Evolutionary conservation across 2,329 filamentous ascomycete genomes (phyloP).

Genomic region (Endocalyx cinctus): DNA sequence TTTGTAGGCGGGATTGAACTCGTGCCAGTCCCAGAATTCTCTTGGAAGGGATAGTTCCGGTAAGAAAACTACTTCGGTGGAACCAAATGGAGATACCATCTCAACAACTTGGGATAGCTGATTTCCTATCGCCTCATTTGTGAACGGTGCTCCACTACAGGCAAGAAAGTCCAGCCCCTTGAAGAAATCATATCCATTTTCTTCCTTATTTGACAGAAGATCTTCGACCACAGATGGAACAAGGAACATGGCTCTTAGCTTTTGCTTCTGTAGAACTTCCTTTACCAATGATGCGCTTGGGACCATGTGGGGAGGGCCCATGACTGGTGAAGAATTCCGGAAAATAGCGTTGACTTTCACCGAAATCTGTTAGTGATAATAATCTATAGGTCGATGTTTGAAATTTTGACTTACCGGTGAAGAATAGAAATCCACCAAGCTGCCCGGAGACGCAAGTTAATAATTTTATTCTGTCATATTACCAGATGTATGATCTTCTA

Average conservation of each 20-base stretch:
- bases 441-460: neutral
- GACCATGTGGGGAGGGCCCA: conserved; percentile 12
- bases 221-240: conserved; percentile 11
- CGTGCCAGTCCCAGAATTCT: neutral
- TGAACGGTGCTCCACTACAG: conserved; percentile 12
- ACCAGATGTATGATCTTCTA: neutral
- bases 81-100: conserved; percentile 1
- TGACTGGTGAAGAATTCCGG: conserved; percentile 6
- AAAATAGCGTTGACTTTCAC: conserved; percentile 9
- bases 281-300: conserved; percentile 11
- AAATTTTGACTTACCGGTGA: conserved; percentile 6
- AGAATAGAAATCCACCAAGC: conserved; percentile 5
- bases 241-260: conserved; percentile 8
- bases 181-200: conserved; percentile 11
- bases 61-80: neutral
- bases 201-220: too few relatives aligned
- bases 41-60: neutral
- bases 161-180: conserved; percentile 12
- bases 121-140: conserved; percentile 1
- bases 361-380: neutral
- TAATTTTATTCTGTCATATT: neutral
- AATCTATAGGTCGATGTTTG: neutral
- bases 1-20: conserved; percentile 3
- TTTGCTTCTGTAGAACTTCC: conserved; percentile 8
- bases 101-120: neutral